phyloP scores from a whole-genome alignment of 495 filamentous ascomycete species.

The Talaromyces proteolyticus region DNA sequence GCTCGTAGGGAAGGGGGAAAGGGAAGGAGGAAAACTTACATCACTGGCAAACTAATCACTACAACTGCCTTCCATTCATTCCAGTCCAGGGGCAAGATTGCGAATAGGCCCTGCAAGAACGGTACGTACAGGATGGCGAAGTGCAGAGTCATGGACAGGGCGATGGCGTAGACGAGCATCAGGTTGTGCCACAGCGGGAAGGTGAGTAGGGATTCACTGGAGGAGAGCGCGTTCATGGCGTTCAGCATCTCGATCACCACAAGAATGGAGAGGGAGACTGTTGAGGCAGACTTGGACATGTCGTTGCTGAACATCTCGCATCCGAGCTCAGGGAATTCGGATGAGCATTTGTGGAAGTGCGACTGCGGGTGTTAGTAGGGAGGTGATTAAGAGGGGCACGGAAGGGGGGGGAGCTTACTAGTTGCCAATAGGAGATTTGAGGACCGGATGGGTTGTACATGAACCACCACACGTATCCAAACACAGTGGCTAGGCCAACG shows the following conservation, averaged over 20 bases:
- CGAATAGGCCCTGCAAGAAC: constrained; percentile 82
- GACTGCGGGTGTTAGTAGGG: constrained; percentile 37
- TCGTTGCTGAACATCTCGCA: constrained; percentile 92
- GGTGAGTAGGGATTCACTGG: constrained; percentile 88
- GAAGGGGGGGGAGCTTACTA: constrained; percentile 44
- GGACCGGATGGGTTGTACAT: constrained; percentile 92
- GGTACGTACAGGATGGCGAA: constrained; percentile 92
- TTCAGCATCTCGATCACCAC: constrained; percentile 99
- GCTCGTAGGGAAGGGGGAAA: background rate
- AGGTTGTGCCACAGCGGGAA: constrained; percentile 95
- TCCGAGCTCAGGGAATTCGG: constrained; percentile 84
- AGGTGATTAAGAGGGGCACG: background rate
- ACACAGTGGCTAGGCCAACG: constrained; percentile 91
- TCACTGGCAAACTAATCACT: constrained; percentile 82
- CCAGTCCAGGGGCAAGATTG: constrained; percentile 83
- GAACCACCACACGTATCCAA: constrained; percentile 99
- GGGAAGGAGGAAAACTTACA: constrained; percentile 54
- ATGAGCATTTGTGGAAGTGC: constrained; percentile 88
- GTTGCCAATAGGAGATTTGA: constrained; percentile 86
- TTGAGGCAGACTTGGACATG: constrained; percentile 89
- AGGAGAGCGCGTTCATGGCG: constrained; percentile 97
- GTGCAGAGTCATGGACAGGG: constrained; percentile 92
- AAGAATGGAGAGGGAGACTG: constrained; percentile 82
- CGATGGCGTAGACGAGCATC: constrained; percentile 93
- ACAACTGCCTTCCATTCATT: constrained; percentile 92